These are phyloP conservation scores for Lodderomyces oxycetoniae DNA, from an alignment of 1,139 yeast genomes.

Conservation along the genomic window DNA sequence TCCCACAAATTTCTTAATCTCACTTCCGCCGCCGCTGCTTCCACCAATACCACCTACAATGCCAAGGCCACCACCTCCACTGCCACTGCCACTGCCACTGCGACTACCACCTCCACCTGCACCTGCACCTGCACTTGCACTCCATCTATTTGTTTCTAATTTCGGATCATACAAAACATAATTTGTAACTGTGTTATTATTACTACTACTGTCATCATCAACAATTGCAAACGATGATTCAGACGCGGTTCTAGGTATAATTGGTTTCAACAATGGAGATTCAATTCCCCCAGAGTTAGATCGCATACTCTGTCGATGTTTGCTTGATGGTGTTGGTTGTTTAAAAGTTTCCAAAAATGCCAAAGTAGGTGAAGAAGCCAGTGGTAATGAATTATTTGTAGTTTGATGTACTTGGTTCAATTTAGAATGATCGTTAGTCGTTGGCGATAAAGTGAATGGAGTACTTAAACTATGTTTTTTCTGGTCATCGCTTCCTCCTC, in stretches of 20 bases:
- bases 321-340: constrained; percentile 10
- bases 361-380: constrained; percentile 12
- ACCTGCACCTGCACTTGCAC: constrained; percentile 12
- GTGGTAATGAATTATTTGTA: constrained; percentile 10
- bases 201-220: constrained; percentile 36
- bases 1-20: constrained; percentile 67
- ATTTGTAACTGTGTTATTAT: constrained; percentile 27
- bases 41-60: too few species aligned
- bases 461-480: constrained; percentile 39
- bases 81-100: too few species aligned
- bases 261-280: constrained; percentile 48
- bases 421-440: constrained; percentile 32
- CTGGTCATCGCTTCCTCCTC: constrained; percentile 15
- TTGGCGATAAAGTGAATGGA: constrained; percentile 49
- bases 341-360: constrained; percentile 13
- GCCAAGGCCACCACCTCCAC: too few species aligned
- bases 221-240: constrained; percentile 53
- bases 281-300: constrained; percentile 39
- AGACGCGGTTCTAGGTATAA: constrained; percentile 45
- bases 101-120: too few species aligned
- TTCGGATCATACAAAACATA: constrained; percentile 72
- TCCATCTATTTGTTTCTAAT: constrained; percentile 44
- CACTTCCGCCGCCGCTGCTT: constrained; percentile 24
- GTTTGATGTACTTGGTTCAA: constrained; percentile 7
- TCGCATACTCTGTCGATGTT: constrained; percentile 13